These are phyloP conservation scores for Cucurbita ficifolia DNA, from an alignment of 306 rosid genomes.

Conservation along the genomic window DNA sequence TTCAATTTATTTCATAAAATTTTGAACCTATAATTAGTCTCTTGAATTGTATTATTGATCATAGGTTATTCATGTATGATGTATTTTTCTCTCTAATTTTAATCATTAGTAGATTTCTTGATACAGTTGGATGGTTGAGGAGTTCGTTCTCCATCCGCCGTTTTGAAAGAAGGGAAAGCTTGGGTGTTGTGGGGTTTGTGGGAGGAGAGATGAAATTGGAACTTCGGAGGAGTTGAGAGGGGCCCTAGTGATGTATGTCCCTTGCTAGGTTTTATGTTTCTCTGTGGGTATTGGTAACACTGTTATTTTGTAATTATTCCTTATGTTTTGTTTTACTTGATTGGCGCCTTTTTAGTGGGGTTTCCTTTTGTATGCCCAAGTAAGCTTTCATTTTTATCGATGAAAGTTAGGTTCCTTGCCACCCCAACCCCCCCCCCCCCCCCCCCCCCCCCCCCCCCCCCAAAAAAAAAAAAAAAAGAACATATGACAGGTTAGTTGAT, in stretches of 20 bases:
- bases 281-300: not conserved
- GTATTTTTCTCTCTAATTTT: not conserved
- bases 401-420: too few species aligned
- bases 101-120: not conserved
- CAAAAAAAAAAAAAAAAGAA: too few species aligned
- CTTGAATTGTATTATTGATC: not conserved
- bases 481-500: not conserved
- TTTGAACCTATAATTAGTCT: not conserved
- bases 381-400: too few species aligned
- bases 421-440: too few species aligned
- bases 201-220: not conserved
- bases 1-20: not conserved
- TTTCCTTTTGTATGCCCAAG: not conserved
- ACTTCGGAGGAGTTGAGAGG: not conserved
- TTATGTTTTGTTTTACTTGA: not conserved
- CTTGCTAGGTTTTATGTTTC: not conserved
- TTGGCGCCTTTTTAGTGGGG: not conserved
- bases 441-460: too few species aligned
- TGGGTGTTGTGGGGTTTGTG: not conserved
- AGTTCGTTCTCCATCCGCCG: not conserved
- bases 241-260: not conserved
- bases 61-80: not conserved
- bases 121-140: not conserved
- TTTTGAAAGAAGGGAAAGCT: not conserved
- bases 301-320: not conserved